Percentiles rank a stretch among this genome's conserved stretches.
phyloP scores from a whole-genome alignment of 495 filamentous ascomycete genomes.

The Daldinia vernicosa region DNA sequence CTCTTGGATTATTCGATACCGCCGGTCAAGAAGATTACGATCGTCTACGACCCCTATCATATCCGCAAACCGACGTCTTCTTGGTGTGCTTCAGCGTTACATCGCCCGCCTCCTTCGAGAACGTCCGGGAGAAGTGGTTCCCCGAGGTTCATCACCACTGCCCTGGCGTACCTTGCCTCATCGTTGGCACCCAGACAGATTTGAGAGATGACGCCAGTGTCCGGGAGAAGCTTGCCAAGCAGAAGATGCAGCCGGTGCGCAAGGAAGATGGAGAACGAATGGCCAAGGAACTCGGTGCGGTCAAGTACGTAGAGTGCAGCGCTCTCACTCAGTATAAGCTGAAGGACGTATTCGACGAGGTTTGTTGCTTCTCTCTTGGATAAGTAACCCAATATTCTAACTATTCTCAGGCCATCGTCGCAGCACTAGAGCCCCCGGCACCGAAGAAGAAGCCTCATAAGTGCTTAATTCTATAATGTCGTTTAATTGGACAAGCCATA shows the following conservation, averaged over 20 bases:
- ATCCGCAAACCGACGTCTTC: slow-evolving; percentile 98
- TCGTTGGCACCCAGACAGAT: slow-evolving; percentile 98
- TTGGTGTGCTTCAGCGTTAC: slow-evolving; percentile 99
- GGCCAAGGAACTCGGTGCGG: slow-evolving; percentile 94
- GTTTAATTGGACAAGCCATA: background rate
- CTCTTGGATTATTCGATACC: slow-evolving; percentile 96
- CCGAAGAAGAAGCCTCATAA: slow-evolving; percentile 69
- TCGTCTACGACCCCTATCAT: slow-evolving; percentile 92
- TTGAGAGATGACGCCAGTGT: slow-evolving; percentile 89
- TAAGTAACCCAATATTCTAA: slow-evolving; percentile 33
- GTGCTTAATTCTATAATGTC: slow-evolving; percentile 61
- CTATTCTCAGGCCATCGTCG: slow-evolving; percentile 79
- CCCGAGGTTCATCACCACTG: slow-evolving; percentile 99
- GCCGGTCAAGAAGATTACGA: slow-evolving; percentile 99
- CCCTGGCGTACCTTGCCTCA: slow-evolving; percentile 95
- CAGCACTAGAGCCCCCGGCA: slow-evolving; percentile 83
- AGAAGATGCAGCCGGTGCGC: slow-evolving; percentile 91
- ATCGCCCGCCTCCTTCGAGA: slow-evolving; percentile 98
- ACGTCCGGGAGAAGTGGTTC: slow-evolving; percentile 99
- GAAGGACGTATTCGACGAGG: slow-evolving; percentile 99
- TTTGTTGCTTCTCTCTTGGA: slow-evolving; percentile 53
- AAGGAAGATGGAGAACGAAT: slow-evolving; percentile 94
- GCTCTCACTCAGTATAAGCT: slow-evolving; percentile 97
- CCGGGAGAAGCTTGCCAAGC: slow-evolving; percentile 88
- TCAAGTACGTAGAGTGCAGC: slow-evolving; percentile 99